Evolutionary conservation across 768 basidiomycete genomes (phyloP), one percentile per base, ranked within the genome.

Genomic region (Leccinum barrowsii): DNA sequence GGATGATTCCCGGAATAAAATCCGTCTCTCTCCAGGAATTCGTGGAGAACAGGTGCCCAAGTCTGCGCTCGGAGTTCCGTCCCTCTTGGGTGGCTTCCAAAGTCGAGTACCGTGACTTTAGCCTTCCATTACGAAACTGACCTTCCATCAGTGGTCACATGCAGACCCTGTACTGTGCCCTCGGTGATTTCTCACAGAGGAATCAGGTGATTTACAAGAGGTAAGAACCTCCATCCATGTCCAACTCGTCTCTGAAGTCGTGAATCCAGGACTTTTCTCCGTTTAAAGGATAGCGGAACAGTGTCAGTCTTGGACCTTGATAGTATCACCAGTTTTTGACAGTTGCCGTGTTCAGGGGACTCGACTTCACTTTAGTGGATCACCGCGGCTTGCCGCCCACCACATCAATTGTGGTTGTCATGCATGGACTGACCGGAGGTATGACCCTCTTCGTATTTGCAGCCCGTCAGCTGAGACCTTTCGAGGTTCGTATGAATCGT

Each of bases 401-500:
- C 40, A 68, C 71, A 40, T 73, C 73, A 21, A 63, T 73, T 34
- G 56, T 73, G 26, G 73, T 73, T 3, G 73, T 74, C 24, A 57
- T 63, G 66, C 72, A 73, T 19, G 72, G 72, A 24, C 54, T 73
- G 21, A 73, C 72, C 21, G 72, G 72, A 56, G 72, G 71, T 74
- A 62, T 47, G 13, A 19, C 54, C 17, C 44, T 49, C 48, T 35
- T 57, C 21, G 34, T 49, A 47, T 34, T 24, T 30, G 35, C 10
- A 26, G 40, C 24, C 47, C 32, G 46, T 60, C 42, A 28, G 24
- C 26, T 63, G 34, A 65, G 32, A 22, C 40, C 44, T 58, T 56
- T 61, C 60, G 63, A 92, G 91, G 91, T 44, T 93, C 91, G 19
- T 85, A 96, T 69, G 96, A 96, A 78, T 80, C 87, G 19, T 98